phyloP scores from a whole-genome alignment of 495 filamentous ascomycete species.

The Alectoria sarmentosa region DNA sequence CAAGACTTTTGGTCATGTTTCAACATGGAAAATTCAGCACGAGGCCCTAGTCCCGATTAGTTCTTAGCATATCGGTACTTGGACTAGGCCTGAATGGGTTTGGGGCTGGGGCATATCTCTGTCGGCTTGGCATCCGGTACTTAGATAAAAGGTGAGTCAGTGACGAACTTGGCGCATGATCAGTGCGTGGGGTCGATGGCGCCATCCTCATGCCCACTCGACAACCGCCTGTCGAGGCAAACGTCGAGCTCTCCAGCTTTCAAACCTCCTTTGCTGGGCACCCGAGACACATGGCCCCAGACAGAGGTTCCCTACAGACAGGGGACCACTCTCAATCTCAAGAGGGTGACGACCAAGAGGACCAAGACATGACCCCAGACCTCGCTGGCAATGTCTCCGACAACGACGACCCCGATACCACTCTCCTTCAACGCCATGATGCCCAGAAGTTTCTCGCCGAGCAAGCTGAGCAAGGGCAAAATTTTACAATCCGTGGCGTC shows the following conservation, averaged over 20 bases:
- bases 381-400: constrained; percentile 12
- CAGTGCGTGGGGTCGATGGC: neutral
- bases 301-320: constrained; percentile 29
- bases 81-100: too few relatives aligned
- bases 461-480: constrained; percentile 32
- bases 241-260: constrained; percentile 12
- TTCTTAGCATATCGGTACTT: too few relatives aligned
- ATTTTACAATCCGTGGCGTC: constrained; percentile 80
- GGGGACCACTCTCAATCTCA: constrained; percentile 17
- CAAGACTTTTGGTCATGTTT: too few relatives aligned
- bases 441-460: constrained; percentile 33
- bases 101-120: too few relatives aligned
- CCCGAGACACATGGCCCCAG: constrained; percentile 31
- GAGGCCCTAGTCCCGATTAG: too few relatives aligned
- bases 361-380: constrained; percentile 2
- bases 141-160: neutral
- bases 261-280: neutral
- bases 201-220: constrained; percentile 2
- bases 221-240: constrained; percentile 2
- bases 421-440: constrained; percentile 30
- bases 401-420: constrained; percentile 14
- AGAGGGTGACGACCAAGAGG: constrained; percentile 13
- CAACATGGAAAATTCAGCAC: too few relatives aligned
- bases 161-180: neutral
- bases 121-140: neutral